Evolutionary conservation across 1,139 yeast species (phyloP), one percentile per base, ranked within the genome.

Genomic region (Suhomyces wounanorum): DNA sequence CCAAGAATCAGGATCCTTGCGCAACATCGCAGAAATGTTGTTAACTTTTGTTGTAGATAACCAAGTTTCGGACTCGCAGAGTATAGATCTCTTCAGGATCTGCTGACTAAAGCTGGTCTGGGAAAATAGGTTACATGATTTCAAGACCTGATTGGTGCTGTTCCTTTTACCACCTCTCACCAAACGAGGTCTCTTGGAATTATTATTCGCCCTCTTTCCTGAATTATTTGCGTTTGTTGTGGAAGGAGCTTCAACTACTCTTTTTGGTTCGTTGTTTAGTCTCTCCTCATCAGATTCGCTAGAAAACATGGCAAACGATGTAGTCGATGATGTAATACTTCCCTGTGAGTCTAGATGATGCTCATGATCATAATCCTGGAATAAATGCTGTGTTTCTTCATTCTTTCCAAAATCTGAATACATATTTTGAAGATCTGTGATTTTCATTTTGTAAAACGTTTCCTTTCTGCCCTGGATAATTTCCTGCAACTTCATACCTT

Each of bases 381-480:
- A 23, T 23, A 49, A 43, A 5, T 14, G 35, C 28, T 47, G 42
- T 1, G 23, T 6, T 6, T 36, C 47, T 30, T 45, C 49, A 23
- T 36, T 18, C 23, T 28, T 40, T 17, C 47, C 21, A 2, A 36
- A 21, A 5, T 45, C 50, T 8, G 50, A 39, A 48, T 62, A 63
- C 13, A 55, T 51, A 44, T 52, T 44, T 44, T 63, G 67, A 42
- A 59, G 60, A n/a, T 57, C 54, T 26, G 59, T 52, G n/a, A 70
- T 65, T 26, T 64, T 55, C 21, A 58, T 51, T 31, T 55, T 60
- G 51, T 55, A 69, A 17, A 54, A 55, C 2, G 51, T 51, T 44
- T 67, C 70, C 8, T 59, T 54, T 50, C 75, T 54, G 10, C 71
- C 73, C 9, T 61, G 59, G 9, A 68, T 63, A 8, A 69, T 46